Percentiles rank a stretch among this genome's conserved stretches.
Evolutionary conservation across 441 rosid genomes (phyloP).

Genomic region (Theobroma grandiflorum): DNA sequence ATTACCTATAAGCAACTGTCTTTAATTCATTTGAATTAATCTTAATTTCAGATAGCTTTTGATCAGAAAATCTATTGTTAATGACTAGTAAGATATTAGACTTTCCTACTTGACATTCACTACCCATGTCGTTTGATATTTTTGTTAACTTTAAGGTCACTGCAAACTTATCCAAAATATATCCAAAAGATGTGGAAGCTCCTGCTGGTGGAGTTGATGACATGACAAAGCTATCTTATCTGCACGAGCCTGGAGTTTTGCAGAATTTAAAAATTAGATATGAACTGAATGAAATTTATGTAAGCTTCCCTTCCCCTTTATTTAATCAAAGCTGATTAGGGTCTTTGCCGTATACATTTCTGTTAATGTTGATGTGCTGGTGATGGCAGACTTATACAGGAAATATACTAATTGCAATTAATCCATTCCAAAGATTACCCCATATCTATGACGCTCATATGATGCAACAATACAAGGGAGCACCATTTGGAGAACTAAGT

Average conservation of each 20-base stretch:
- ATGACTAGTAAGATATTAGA: too few species aligned
- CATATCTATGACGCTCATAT: conserved; percentile 97
- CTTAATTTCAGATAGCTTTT: background rate
- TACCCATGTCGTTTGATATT: background rate
- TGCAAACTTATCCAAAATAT: conserved; percentile 72
- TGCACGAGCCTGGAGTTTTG: conserved; percentile 98
- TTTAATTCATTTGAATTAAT: background rate
- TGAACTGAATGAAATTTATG: conserved; percentile 95
- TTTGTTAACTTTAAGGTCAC: conserved; percentile 54
- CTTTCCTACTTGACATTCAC: too few species aligned
- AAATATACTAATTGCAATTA: conserved; percentile 95
- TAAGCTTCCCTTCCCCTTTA: conserved; percentile 44
- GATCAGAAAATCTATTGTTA: too few species aligned
- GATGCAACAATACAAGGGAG: conserved; percentile 99
- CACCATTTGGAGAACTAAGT: conserved; percentile 95
- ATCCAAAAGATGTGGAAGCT: conserved; percentile 94
- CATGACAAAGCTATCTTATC: conserved; percentile 96
- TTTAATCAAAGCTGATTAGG: conserved; percentile 39
- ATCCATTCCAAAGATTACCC: conserved; percentile 97
- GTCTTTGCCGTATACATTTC: conserved; percentile 49
- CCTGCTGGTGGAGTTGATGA: conserved; percentile 99
- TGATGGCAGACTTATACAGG: conserved; percentile 98
- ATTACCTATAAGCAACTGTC: background rate
- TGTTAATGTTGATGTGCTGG: background rate
- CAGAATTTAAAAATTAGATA: conserved; percentile 86